phyloP scores from a whole-genome alignment of 306 rosid genomes.

The Pyrus bretschneideri region DNA sequence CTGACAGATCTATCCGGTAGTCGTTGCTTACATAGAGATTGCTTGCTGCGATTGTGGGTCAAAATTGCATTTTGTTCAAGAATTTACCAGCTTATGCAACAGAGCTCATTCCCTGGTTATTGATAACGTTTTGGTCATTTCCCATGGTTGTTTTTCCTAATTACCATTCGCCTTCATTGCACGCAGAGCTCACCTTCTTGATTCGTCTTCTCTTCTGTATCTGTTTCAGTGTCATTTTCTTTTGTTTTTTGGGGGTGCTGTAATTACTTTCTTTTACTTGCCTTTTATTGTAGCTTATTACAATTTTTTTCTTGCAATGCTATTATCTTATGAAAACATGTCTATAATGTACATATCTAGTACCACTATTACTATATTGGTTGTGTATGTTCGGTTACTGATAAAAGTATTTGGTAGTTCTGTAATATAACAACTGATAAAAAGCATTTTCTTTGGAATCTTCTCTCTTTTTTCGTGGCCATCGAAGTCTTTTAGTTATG shows the following conservation, averaged over 20 bases:
- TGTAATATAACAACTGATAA: background rate
- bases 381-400: background rate
- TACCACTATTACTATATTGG: background rate
- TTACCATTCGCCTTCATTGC: background rate
- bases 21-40: background rate
- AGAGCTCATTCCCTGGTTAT: conserved; percentile 1
- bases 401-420: background rate
- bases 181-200: background rate
- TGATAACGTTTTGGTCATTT: conserved; percentile 14
- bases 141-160: background rate
- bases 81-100: background rate
- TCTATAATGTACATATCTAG: background rate
- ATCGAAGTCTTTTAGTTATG: background rate
- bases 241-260: background rate
- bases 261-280: background rate
- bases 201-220: background rate
- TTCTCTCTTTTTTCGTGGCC: background rate
- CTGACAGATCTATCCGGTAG: background rate
- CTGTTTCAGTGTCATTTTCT: conserved; percentile 3
- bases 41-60: background rate
- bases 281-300: background rate
- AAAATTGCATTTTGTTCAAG: background rate
- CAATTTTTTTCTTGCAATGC: background rate
- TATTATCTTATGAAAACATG: background rate
- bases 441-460: background rate